Evolutionary conservation across 768 basidiomycete species (phyloP), one percentile per base, ranked within the genome.

Genomic region (Phylloporus rhodoxanthus): DNA sequence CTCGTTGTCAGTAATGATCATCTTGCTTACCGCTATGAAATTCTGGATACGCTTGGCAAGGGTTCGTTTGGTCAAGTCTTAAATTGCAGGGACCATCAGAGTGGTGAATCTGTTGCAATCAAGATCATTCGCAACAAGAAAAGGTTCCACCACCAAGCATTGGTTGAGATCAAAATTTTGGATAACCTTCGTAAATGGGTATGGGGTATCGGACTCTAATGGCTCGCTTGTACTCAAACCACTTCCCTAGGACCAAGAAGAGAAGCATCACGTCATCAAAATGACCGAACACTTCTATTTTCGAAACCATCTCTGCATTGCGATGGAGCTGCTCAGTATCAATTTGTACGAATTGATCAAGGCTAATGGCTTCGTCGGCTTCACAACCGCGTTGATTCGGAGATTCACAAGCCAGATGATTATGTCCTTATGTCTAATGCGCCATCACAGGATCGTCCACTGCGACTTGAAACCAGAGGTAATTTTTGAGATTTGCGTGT

Each of bases 81-180:
- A 17, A 86, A 90, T 63, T 97, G 95, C 68, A 84, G 95, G 36
- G 96, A 98, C 69, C 91, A 98, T 64, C 84, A 82, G 61, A 92
- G 93, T 11, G 96, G 96, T 9, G 81, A 89, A 60, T 93, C 91
- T n/a, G 91, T 98, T 9, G 96, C 96, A 15, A 84, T 99, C 72
- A 99, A 99, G 77, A 98, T 99, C 54, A 98, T 99, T 59, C 84
- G 96, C 34, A 98, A 98, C 75, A 98, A 97, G 77, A 97, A 98
- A 70, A 79, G 96, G 42, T 98, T 98, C 74, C 94, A 98, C 66
- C 91, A 95, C 60, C 96, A 98, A 67, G 96, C 95, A 1, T 68
- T 98, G 38, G 94, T 98, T n/a, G 96, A 98, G 72, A 95, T 98
- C 70, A 97, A 97, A 71, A 97, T 99, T 50, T 72, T 99, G 54